These are phyloP conservation scores for Metschnikowia picachoensis DNA, from an alignment of 805 yeast species.

Conservation along the genomic window DNA sequence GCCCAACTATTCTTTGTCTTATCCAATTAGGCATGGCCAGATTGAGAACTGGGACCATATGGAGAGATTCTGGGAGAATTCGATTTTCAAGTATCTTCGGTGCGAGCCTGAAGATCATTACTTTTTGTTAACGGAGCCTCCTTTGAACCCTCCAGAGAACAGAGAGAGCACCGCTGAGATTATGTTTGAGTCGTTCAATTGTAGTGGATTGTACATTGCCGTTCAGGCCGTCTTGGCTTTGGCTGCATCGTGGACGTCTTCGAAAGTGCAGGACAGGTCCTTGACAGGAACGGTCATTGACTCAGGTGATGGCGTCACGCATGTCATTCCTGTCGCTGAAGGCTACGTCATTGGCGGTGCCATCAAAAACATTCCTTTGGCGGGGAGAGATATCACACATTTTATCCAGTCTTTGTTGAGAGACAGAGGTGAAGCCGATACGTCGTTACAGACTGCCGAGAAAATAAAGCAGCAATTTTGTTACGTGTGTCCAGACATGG, in stretches of 20 bases:
- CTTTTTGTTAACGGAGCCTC: slow-evolving; percentile 95
- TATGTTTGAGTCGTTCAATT: slow-evolving; percentile 97
- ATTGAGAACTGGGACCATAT: slow-evolving; percentile 99
- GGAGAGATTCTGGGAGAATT: slow-evolving; percentile 98
- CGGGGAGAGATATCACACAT: slow-evolving; percentile 95
- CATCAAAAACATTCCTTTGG: slow-evolving; percentile 95
- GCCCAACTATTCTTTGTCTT: slow-evolving; percentile 78
- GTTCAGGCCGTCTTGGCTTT: slow-evolving; percentile 98
- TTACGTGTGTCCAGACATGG: slow-evolving; percentile 96
- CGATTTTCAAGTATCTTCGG: slow-evolving; percentile 91
- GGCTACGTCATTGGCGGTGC: slow-evolving; percentile 98
- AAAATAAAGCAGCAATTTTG: slow-evolving; percentile 94
- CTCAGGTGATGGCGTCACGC: slow-evolving; percentile 98
- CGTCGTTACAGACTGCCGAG: slow-evolving; percentile 93
- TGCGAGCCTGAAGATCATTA: slow-evolving; percentile 99
- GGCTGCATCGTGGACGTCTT: slow-evolving; percentile 98
- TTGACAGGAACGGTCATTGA: slow-evolving; percentile 98
- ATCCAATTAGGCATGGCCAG: slow-evolving; percentile 97
- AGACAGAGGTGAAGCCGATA: slow-evolving; percentile 95
- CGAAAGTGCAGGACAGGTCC: slow-evolving; percentile 91
- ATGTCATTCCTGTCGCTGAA: slow-evolving; percentile 98
- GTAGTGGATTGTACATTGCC: slow-evolving; percentile 97
- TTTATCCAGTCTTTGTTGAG: slow-evolving; percentile 91
- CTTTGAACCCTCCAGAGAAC: slow-evolving; percentile 98
- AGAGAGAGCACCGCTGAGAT: slow-evolving; percentile 98